A percentile compares a stretch with the other conserved stretches of the same genome.
Evolutionary conservation across 257 asterid species (phyloP).

Genomic region (Solanum chilense): DNA sequence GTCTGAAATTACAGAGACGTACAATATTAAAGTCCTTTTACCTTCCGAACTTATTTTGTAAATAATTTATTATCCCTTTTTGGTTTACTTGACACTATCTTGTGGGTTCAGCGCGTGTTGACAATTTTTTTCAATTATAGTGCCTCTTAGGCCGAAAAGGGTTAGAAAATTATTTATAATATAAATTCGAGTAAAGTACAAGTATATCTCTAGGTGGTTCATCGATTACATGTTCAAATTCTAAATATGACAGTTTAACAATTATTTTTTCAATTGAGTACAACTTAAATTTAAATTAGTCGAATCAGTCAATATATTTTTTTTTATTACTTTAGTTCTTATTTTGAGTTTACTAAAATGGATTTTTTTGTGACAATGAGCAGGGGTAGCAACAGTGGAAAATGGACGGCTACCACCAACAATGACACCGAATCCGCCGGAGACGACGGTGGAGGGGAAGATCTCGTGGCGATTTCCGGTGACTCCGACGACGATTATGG

Average conservation of each 20-base stretch:
- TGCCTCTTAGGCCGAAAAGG: fast-evolving
- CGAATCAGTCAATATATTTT: background rate
- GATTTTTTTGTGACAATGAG: background rate
- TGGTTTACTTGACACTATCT: fast-evolving
- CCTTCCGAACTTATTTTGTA: no score
- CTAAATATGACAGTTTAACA: background rate
- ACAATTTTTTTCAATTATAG: no score
- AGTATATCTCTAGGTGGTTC: background rate
- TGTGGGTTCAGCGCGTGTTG: no score
- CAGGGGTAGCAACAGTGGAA: conserved; percentile 52
- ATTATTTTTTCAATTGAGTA: background rate
- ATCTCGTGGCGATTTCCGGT: conserved; percentile 35
- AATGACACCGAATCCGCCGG: background rate
- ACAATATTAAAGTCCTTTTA: fast-evolving
- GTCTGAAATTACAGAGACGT: no score
- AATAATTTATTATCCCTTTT: no score
- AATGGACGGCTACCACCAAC: conserved; percentile 41
- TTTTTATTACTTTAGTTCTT: background rate
- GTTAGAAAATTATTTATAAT: no score
- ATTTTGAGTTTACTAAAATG: background rate
- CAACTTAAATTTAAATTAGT: background rate
- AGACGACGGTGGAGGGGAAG: conserved; percentile 14
- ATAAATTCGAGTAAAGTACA: no score
- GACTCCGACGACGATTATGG: conserved; percentile 36
- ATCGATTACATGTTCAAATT: background rate